Conservation (phyloP, 176 grass and related monocot genomes). For the Musa acuminata region DNA sequence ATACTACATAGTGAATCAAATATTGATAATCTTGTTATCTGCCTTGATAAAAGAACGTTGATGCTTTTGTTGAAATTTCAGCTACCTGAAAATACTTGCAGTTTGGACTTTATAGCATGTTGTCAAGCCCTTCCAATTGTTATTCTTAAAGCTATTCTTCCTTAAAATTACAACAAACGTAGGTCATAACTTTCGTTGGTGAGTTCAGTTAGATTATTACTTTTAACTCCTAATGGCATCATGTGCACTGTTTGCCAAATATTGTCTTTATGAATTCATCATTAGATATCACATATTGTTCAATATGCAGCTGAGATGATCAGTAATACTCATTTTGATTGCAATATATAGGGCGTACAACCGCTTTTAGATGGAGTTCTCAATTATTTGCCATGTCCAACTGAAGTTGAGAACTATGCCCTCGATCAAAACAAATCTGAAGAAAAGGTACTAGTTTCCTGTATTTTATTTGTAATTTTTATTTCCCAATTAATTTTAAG, state of each 20-base stretch:
- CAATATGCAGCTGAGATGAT: neutral
- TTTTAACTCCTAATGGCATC: too few relatives aligned
- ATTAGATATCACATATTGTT: neutral
- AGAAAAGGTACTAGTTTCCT: conserved; percentile 59
- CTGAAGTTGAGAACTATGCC: conserved; percentile 78
- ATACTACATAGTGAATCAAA: too few relatives aligned
- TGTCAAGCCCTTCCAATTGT: neutral
- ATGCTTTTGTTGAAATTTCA: too few relatives aligned
- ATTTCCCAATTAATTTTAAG: conserved; percentile 1
- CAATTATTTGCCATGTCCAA: conserved; percentile 76
- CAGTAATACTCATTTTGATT: conserved; percentile 20
- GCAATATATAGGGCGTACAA: conserved; percentile 74
- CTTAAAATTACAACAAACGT: too few relatives aligned
- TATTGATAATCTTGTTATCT: too few relatives aligned
- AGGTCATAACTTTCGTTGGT: too few relatives aligned
- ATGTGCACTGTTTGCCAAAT: too few relatives aligned
- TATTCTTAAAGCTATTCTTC: too few relatives aligned
- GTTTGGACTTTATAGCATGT: neutral
- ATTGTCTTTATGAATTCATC: too few relatives aligned
- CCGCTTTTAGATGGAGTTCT: conserved; percentile 88
- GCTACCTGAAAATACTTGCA: neutral
- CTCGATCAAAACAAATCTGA: conserved; percentile 94
- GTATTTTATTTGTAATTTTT: neutral
- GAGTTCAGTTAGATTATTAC: too few relatives aligned
- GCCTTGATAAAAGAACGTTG: too few relatives aligned